Base-by-base conservation (phyloP, 306 rosid species). In the Vicia villosa region DNA sequence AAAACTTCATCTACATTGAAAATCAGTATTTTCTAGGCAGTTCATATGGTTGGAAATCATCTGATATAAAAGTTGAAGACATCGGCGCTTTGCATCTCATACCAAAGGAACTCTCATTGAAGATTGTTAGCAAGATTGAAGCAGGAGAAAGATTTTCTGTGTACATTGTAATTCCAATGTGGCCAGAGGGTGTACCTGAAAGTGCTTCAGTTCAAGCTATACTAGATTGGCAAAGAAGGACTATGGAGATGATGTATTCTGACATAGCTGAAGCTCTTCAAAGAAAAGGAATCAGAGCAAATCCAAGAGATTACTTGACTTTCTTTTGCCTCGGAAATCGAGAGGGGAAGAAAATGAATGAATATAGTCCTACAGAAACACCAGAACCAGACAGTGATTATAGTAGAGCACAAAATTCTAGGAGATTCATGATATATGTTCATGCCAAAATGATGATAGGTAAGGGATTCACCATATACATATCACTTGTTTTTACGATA, bases 391-490 rank as follows among this genome's bases (percentile, higher is more conserved):
- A 73, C 54, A 85, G 82, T 42, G 87, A 90, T 69, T 90, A 90
- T 38, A 71, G 51, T 26, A 77, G 84, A 72, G 92, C 92, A 70
- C 97, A 94, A 36, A 40, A 73, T 50, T 26, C 79, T 8, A 47
- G 82, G 24, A 37, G 82, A 41, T 94, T 94, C 87, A 90, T 94
- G 97, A 94, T 94, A 68, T 90, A 90, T 40, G 96, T 94, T 83
- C 97, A 94, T 78, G 81, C 97, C n/a, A 90, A 94, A 81, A 85
- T 90, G 98, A 90, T 94, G 96, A 94, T 94, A 79, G 97, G 98
- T 90, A 71, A 82, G 62, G 3, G 9, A 8, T 62, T 14, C 42
- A 28, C 26, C 12, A 19, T 56, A 16, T 14, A 37, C 2, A 55
- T 46, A 34, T 17, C 20, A 5, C 5, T 13, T 12, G 9, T 13